Conservation (phyloP, 495 filamentous ascomycete species). For the Talaromyces stipitatus region DNA sequence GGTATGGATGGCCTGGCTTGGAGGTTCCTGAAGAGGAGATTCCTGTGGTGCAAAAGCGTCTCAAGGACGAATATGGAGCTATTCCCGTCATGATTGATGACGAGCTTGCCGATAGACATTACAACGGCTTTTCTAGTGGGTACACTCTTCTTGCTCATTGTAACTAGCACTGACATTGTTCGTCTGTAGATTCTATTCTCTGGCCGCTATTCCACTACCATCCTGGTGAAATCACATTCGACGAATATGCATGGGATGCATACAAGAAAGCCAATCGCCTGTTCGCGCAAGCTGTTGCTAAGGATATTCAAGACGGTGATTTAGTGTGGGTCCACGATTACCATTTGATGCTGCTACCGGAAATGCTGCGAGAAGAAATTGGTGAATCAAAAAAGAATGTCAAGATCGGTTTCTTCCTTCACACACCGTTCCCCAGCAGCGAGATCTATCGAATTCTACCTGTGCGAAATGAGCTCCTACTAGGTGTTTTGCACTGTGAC, state of each 20-base stretch:
- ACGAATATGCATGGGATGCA: constrained; percentile 74
- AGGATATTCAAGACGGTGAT: constrained; percentile 70
- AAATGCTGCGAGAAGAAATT: constrained; percentile 72
- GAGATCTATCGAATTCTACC: constrained; percentile 85
- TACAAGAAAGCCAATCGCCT: constrained; percentile 72
- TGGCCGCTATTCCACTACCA: constrained; percentile 92
- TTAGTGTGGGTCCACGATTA: constrained; percentile 89
- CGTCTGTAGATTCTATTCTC: constrained; percentile 63
- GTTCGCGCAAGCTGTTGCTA: constrained; percentile 66
- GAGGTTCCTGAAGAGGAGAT: constrained; percentile 59
- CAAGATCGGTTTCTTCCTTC: constrained; percentile 85
- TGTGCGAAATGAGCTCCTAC: constrained; percentile 67
- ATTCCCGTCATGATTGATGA: constrained; percentile 63
- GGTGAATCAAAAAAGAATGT: constrained; percentile 56
- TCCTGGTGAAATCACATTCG: constrained; percentile 82
- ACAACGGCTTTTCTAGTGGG: constrained; percentile 71
- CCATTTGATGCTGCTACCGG: constrained; percentile 79
- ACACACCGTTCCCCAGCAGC: constrained; percentile 81
- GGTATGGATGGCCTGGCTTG: constrained; percentile 87
- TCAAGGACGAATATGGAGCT: constrained; percentile 56
- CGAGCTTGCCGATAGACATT: constrained; percentile 60
- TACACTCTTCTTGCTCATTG: constrained; percentile 4
- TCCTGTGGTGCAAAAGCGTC: constrained; percentile 41
- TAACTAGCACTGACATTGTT: not conserved
- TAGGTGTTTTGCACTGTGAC: constrained; percentile 72